Percentiles rank a stretch among this genome's conserved stretches.
Evolutionary conservation across 73 alveolate genomes (phyloP).

Genomic region (Stentor roeselii): DNA sequence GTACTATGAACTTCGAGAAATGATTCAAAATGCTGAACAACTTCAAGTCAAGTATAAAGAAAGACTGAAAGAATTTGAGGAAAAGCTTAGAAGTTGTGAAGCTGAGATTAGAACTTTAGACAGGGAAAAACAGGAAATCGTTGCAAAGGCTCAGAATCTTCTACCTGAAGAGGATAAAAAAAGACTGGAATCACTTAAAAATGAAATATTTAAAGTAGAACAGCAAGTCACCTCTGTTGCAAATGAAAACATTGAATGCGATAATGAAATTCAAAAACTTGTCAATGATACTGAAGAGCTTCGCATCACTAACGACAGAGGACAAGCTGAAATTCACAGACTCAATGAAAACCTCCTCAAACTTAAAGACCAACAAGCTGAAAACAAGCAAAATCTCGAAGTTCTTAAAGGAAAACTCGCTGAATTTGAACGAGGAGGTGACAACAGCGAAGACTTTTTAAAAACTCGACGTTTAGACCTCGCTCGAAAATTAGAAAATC

Average conservation of each 20-base stretch:
- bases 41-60: constrained; percentile 21
- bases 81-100: constrained; percentile 27
- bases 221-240: no score
- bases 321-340: not conserved
- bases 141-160: constrained; percentile 44
- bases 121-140: constrained; percentile 51
- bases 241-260: constrained; percentile 43
- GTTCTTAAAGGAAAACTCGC: not conserved
- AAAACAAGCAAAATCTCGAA: not conserved
- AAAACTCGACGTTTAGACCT: not conserved
- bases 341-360: not conserved
- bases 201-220: no score
- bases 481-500: not conserved
- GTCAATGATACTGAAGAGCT: not conserved
- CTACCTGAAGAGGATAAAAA: constrained; percentile 48
- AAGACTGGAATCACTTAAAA: constrained; percentile 27
- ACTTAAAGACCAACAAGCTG: not conserved
- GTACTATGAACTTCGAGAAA: constrained; percentile 47
- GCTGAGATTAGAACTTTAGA: constrained; percentile 17
- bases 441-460: not conserved
- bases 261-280: constrained; percentile 39
- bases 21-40: constrained; percentile 40
- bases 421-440: not conserved
- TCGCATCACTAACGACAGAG: not conserved
- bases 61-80: constrained; percentile 18